Evolutionary conservation across 2,329 filamentous ascomycete species (phyloP).

Genomic region (Camillea tinctor): DNA sequence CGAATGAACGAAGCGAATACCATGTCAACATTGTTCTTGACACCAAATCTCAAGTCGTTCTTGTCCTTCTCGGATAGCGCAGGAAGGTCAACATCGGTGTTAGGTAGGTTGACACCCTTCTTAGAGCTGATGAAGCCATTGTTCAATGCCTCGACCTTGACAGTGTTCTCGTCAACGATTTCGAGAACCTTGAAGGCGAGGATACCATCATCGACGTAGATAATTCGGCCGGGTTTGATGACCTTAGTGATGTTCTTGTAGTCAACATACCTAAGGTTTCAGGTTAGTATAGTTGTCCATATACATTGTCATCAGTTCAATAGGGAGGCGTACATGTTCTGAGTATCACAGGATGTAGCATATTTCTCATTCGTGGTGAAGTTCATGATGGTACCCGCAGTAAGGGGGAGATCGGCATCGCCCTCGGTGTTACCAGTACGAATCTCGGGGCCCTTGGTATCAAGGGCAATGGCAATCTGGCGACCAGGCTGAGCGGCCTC

Average conservation of each 20-base stretch:
- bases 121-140: slow-evolving; percentile 98
- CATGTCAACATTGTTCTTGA: slow-evolving; percentile 99
- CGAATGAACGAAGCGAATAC: slow-evolving; percentile 98
- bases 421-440: slow-evolving; percentile 69
- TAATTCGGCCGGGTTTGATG: slow-evolving; percentile 83
- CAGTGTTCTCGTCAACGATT: slow-evolving; percentile 83
- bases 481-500: slow-evolving; percentile 76
- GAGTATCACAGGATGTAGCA: slow-evolving; percentile 75
- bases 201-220: slow-evolving; percentile 98
- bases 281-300: slow-evolving; percentile 60
- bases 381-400: slow-evolving; percentile 81
- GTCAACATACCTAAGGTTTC: slow-evolving; percentile 74
- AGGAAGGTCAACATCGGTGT: slow-evolving; percentile 97
- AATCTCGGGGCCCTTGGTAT: slow-evolving; percentile 65
- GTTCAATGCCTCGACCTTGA: slow-evolving; percentile 87
- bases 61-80: slow-evolving; percentile 98
- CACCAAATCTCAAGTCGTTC: slow-evolving; percentile 87
- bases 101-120: slow-evolving; percentile 98
- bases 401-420: slow-evolving; percentile 86
- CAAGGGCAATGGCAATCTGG: slow-evolving; percentile 91
- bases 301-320: slow-evolving; percentile 47
- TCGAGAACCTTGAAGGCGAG: slow-evolving; percentile 92
- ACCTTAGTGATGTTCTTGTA: slow-evolving; percentile 99
- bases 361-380: slow-evolving; percentile 97
- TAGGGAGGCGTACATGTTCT: slow-evolving; percentile 76